Evolutionary conservation across 176 grass and related monocot genomes (phyloP), one percentile per base, ranked within the genome.

Genomic region (Hsuehochloa calcarea): DNA sequence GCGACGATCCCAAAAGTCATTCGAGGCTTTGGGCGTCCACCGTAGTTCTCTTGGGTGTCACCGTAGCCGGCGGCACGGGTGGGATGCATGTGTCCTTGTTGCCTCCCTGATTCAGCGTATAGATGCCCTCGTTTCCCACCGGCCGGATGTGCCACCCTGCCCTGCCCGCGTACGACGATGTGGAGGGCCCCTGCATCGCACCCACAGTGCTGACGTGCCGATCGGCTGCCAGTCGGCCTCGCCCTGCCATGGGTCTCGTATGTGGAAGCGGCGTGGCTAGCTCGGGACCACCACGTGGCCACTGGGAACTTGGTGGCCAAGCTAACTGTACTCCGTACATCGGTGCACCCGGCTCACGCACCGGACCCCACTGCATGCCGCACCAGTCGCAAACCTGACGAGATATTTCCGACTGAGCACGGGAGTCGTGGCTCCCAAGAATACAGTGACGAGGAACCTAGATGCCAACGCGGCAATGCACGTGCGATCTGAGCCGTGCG

Each of bases 301-400:
- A 62, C n/a, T 1, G 9, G n/a, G 73, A 83, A 51, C 84, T 90
- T 90, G 89, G 67, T 13, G 74, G 49, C 46, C 84, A 87, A 86
- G 79, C 64, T 10, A 67, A 35, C 34, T 26, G 6, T 5, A 2
- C 3, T 3, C 31, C 22, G 38, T 69, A n/a, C 29, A 2, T 46
- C 17, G 11, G n/a, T 22, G 51, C n/a, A 75, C 70, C 62, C 8
- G 76, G 49, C 63, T 54, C 49, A 74, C 26, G 47, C 59, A 35
- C 68, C 47, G 2, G 34, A 8, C 6, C 14, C 50, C 23, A 49
- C 14, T 6, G 26, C 59, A 11, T 14, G 25, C 54, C 27, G 13
- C 45, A 8, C 41, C 8, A 7, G 12, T 8, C 29, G 4, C 13
- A 50, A 11, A 47, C 37, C 29, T 10, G 1, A 9, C 22, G 0